These are phyloP conservation scores for Hypoxylon fragiforme DNA, from an alignment of 495 filamentous ascomycete species.

Conservation along the genomic window DNA sequence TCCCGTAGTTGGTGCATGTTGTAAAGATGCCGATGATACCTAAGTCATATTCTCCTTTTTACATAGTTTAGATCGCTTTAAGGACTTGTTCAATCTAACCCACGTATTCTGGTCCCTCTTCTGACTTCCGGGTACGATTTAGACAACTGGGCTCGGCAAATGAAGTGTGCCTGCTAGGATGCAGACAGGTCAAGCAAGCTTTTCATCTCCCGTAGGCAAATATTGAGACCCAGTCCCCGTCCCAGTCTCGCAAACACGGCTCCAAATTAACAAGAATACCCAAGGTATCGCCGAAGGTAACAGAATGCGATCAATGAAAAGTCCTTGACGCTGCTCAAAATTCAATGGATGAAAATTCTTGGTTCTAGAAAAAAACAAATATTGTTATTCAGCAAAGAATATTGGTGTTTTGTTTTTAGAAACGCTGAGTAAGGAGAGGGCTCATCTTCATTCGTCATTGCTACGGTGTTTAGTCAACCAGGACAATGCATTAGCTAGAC, in stretches of 20 bases:
- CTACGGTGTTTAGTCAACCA: constrained; percentile 22
- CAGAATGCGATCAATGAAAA: constrained; percentile 28
- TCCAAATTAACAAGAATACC: constrained; percentile 21
- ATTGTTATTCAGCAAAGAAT: constrained; percentile 7
- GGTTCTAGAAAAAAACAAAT: neutral
- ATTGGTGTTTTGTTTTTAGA: constrained; percentile 35
- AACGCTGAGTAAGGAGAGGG: constrained; percentile 25
- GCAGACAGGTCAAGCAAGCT: constrained; percentile 25
- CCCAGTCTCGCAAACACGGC: constrained; percentile 12
- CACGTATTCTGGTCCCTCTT: too few relatives aligned
- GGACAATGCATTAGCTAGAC: constrained; percentile 16
- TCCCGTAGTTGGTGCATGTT: too few relatives aligned
- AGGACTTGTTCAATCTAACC: too few relatives aligned
- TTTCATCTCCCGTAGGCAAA: constrained; percentile 11
- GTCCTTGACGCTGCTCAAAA: constrained; percentile 5
- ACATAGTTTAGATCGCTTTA: too few relatives aligned
- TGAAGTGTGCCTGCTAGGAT: too few relatives aligned
- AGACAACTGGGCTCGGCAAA: constrained; percentile 21
- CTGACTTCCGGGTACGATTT: too few relatives aligned
- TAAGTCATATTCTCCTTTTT: too few relatives aligned
- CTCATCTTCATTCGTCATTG: constrained; percentile 16
- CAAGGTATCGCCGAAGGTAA: constrained; percentile 2
- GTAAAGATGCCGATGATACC: too few relatives aligned
- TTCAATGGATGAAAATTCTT: constrained; percentile 8
- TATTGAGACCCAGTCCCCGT: constrained; percentile 4